Evolutionary conservation across 331 rosid genomes (phyloP).

Genomic region (Telfairia occidentalis): DNA sequence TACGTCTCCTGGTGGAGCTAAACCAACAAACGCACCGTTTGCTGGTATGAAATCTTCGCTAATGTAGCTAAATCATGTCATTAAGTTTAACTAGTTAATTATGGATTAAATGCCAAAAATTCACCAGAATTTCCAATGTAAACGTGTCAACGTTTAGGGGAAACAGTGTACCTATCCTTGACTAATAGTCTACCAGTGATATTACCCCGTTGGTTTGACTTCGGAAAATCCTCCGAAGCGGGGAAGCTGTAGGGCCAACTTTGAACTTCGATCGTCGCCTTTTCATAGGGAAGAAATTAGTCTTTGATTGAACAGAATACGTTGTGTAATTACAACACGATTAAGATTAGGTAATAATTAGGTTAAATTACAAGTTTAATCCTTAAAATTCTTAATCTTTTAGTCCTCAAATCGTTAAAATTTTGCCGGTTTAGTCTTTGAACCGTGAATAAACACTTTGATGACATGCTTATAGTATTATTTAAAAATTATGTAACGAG

Average conservation of each 20-base stretch:
- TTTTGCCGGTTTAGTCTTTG: no score
- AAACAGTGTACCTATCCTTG: slow-evolving; percentile 45
- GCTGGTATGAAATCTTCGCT: slow-evolving; percentile 32
- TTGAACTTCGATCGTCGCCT: slow-evolving; percentile 65
- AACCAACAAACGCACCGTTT: slow-evolving; percentile 49
- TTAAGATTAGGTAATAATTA: not conserved
- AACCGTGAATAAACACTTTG: no score
- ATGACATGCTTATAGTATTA: no score
- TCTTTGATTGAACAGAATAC: not conserved
- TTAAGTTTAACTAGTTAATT: not conserved
- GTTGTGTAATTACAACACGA: not conserved
- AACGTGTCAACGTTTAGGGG: not conserved
- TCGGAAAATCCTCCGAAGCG: slow-evolving; percentile 71
- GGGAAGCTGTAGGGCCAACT: slow-evolving; percentile 84
- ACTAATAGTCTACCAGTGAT: slow-evolving; percentile 50
- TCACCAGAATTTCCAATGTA: not conserved
- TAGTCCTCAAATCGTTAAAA: no score
- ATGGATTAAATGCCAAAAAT: not conserved
- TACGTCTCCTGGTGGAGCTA: slow-evolving; percentile 68
- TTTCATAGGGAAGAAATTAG: not conserved
- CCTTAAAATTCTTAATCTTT: no score
- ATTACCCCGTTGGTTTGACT: slow-evolving; percentile 46
- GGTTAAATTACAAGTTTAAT: not conserved
- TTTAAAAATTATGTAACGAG: no score
- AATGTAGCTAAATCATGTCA: slow-evolving; percentile 26